Percentiles rank a stretch among this genome's conserved stretches.
Conservation (phyloP, 2,329 filamentous ascomycete species). For the Berkeleyomyces basicola region DNA sequence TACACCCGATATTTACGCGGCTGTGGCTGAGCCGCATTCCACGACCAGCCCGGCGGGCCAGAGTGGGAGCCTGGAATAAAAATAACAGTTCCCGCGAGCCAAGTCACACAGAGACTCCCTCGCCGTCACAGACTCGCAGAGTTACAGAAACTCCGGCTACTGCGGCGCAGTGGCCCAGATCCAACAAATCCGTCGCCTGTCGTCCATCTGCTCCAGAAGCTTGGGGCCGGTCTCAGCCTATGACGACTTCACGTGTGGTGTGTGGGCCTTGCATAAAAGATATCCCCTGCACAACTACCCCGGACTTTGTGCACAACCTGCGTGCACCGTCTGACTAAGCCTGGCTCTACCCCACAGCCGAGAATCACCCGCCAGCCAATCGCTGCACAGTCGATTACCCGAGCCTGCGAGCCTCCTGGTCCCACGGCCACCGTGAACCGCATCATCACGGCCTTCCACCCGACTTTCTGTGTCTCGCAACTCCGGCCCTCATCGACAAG, state of each 20-base stretch:
- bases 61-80: no score
- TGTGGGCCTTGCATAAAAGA: neutral
- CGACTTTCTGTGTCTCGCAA: neutral
- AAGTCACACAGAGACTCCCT: neutral
- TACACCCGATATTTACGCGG: neutral
- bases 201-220: neutral
- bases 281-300: neutral
- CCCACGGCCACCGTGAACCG: neutral
- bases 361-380: neutral
- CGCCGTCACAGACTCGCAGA: neutral
- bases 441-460: neutral
- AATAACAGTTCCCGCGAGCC: no score
- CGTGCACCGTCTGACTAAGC: neutral
- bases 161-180: neutral
- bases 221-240: neutral
- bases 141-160: neutral
- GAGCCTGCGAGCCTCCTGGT: neutral
- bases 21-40: neutral
- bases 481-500: neutral
- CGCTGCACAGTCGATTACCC: neutral
- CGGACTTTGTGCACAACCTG: neutral
- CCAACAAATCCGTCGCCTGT: neutral
- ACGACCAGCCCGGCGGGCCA: neutral
- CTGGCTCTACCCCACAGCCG: neutral
- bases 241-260: neutral